Base-by-base conservation (phyloP, 1,139 yeast species). In the Suhomyces taliae region DNA sequence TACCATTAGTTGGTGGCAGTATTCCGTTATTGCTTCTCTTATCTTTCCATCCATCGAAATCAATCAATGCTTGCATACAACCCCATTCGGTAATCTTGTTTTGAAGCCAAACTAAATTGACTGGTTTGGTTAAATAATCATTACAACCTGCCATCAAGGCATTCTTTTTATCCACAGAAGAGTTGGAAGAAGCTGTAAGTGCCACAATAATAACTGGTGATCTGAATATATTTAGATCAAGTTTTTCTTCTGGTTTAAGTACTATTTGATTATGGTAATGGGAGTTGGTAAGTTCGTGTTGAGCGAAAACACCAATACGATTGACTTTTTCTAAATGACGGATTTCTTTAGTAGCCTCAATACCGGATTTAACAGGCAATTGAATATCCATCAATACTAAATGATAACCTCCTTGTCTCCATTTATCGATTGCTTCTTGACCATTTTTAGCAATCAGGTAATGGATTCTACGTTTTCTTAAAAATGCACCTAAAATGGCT, bases 151-250 rank as follows among this genome's bases (percentile, higher is more conserved):
- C 97, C 39, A 95, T 87, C 51, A 93, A 74, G 0, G 99, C 99
- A 59, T 89, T 90, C 54, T 90, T 85, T 62, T 88, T 83, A 66
- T 91, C 98, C 27, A 85, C 85, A n/a, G 87, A 82, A 19, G 95
- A 80, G 50, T 75, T 74, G 15, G 95, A 87, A 10, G 93, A 85
- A 0, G 99, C 99, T 1, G 99, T 93, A 45, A 93, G 72, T 0
- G 99, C 99, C 33, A 93, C 99, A 47, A 93, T 91, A 48, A 93
- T 93, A 27, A 93, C 97, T 0, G 99, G 98, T 0, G 96, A 87
- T 53, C 90, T 75, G 67, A 90, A 89, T 14, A 79, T 66, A 10
- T 74, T 69, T 40, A 81, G 65, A 55, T 88, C 90, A 10, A 89
- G 66, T 38, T 69, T 72, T 47, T 81, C 84, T 36, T 78, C 80